A percentile compares a stretch with the other conserved stretches of the same genome.
Conservation (phyloP, 805 yeast species). For the Metschnikowia reukaufii region DNA sequence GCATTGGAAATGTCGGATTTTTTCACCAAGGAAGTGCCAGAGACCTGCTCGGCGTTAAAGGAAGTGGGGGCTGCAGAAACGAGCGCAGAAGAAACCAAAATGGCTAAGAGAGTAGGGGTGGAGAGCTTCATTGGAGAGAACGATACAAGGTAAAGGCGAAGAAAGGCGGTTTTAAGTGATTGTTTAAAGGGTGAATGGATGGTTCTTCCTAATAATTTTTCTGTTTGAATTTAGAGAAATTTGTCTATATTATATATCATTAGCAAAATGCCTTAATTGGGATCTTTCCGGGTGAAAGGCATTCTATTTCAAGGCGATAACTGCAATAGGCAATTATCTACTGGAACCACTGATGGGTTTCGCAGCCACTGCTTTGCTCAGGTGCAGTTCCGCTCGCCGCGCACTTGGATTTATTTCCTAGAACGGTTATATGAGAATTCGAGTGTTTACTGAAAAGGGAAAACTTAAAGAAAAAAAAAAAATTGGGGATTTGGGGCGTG, state of each 20-base stretch:
- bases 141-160: not conserved
- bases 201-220: no score
- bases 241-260: not conserved
- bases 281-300: not conserved
- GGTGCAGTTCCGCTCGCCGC: not conserved
- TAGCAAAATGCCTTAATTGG: no score
- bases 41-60: constrained; percentile 17
- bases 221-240: not conserved
- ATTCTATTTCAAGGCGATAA: not conserved
- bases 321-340: constrained; percentile 8
- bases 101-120: constrained; percentile 39
- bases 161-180: no score
- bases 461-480: not conserved
- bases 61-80: constrained; percentile 36
- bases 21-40: constrained; percentile 29
- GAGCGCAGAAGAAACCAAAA: constrained; percentile 38
- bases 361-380: constrained; percentile 4
- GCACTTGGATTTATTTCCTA: not conserved
- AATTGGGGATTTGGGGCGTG: not conserved
- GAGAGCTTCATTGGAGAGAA: constrained; percentile 39
- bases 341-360: not conserved
- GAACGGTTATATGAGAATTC: not conserved
- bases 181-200: no score
- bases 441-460: constrained; percentile 1
- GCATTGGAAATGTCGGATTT: constrained; percentile 38